phyloP scores from a whole-genome alignment of 306 rosid genomes.

The Nissolia schottii region DNA sequence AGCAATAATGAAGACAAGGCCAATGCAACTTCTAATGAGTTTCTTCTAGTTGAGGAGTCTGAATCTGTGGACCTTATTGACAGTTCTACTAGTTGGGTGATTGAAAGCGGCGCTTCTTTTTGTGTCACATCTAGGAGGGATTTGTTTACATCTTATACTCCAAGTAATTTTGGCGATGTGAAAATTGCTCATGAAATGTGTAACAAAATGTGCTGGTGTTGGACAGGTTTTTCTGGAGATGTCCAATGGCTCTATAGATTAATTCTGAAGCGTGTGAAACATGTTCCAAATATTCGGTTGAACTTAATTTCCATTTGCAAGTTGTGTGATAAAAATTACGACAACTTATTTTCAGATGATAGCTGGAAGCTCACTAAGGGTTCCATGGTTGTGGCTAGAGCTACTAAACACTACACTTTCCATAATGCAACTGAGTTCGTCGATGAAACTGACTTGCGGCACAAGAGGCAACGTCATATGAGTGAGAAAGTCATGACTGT shows the following conservation, averaged over 20 bases:
- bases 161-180: background rate
- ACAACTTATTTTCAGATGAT: background rate
- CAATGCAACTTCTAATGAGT: background rate
- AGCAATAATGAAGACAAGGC: background rate
- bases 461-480: background rate
- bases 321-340: background rate
- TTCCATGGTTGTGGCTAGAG: background rate
- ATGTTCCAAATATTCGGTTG: background rate
- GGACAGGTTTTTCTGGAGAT: background rate
- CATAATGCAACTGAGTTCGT: background rate
- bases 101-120: background rate
- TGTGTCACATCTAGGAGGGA: background rate
- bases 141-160: background rate
- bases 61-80: background rate
- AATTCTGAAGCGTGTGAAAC: background rate
- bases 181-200: background rate
- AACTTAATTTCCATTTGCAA: background rate
- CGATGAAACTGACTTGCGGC: background rate
- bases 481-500: background rate
- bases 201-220: background rate
- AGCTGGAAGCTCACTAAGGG: background rate
- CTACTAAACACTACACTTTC: background rate
- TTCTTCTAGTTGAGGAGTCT: background rate
- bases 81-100: background rate
- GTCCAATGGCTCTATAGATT: background rate